Percentiles rank a stretch among this genome's conserved stretches.
Evolutionary conservation across 768 basidiomycete species (phyloP).

Genomic region (Suillus lakei): DNA sequence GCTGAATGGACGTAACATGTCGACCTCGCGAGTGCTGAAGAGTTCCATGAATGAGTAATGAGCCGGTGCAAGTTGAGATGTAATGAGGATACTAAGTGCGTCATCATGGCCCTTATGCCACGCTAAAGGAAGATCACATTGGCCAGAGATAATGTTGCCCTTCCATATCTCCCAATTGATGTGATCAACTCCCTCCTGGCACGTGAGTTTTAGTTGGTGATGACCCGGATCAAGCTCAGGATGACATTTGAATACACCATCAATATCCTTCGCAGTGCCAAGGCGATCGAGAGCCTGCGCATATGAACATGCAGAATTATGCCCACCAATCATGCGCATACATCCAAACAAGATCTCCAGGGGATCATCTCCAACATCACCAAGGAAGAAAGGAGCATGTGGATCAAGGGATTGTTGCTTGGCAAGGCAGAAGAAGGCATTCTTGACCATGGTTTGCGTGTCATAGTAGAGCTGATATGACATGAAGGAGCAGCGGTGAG

Average conservation of each 20-base stretch:
- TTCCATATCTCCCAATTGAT: constrained; percentile 3
- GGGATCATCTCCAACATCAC: constrained; percentile 32
- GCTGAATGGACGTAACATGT: not conserved
- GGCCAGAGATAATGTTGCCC: not conserved
- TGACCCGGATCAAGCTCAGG: constrained; percentile 6
- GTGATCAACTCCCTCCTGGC: constrained; percentile 24
- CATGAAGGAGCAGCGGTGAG: no score
- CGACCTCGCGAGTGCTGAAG: not conserved
- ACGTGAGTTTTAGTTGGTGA: constrained; percentile 9
- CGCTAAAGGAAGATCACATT: not conserved
- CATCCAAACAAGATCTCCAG: constrained; percentile 30
- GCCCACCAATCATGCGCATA: not conserved
- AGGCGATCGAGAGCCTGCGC: constrained; percentile 2
- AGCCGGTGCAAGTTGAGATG: not conserved
- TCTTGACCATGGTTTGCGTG: not conserved
- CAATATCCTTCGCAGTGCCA: constrained; percentile 12
- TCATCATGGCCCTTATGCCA: not conserved
- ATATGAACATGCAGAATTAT: constrained; percentile 13
- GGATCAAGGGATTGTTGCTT: no score
- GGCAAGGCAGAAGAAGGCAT: no score
- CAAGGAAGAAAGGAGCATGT: constrained; percentile 21
- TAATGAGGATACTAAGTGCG: not conserved
- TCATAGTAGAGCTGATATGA: no score
- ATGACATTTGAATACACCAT: constrained; percentile 6
- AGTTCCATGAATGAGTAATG: not conserved